These are phyloP conservation scores for Larix kaempferi DNA, from an alignment of 75 land plant species.

Conservation along the genomic window DNA sequence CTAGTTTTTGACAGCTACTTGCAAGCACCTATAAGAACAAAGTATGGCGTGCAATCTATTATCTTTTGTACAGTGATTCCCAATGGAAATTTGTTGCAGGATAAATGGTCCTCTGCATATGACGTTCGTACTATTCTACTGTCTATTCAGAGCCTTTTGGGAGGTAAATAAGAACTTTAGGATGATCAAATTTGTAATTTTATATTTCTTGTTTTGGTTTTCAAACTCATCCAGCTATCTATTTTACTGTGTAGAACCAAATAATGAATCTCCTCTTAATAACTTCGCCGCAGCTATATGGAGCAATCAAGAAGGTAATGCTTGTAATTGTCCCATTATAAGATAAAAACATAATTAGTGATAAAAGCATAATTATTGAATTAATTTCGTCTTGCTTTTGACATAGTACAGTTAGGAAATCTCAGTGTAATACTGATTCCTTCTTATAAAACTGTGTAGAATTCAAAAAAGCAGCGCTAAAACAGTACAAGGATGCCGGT, in stretches of 20 bases:
- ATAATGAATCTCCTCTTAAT: conserved; percentile 77
- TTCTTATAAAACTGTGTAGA: conserved; percentile 23
- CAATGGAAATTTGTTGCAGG: conserved; percentile 33
- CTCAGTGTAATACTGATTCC: neutral
- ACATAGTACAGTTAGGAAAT: neutral
- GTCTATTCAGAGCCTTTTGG: conserved; percentile 82
- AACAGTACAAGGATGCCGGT: conserved; percentile 41
- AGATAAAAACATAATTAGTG: neutral
- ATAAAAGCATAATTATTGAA: too few species aligned
- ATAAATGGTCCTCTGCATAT: conserved; percentile 94
- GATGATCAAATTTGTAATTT: neutral
- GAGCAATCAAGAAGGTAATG: conserved; percentile 75
- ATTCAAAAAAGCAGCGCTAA: conserved; percentile 45
- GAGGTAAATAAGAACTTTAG: conserved; percentile 44
- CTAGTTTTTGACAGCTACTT: neutral
- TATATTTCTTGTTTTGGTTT: neutral
- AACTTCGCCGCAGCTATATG: conserved; percentile 75
- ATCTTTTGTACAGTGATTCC: neutral
- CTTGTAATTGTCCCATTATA: too few species aligned
- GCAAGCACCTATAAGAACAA: neutral
- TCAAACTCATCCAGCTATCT: neutral
- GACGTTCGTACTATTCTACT: conserved; percentile 77
- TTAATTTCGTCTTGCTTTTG: too few species aligned
- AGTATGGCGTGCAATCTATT: neutral
- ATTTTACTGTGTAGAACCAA: conserved; percentile 74